Base-by-base conservation (phyloP, 78 protist genomes). In the Dictyostelium brefeldianum region DNA sequence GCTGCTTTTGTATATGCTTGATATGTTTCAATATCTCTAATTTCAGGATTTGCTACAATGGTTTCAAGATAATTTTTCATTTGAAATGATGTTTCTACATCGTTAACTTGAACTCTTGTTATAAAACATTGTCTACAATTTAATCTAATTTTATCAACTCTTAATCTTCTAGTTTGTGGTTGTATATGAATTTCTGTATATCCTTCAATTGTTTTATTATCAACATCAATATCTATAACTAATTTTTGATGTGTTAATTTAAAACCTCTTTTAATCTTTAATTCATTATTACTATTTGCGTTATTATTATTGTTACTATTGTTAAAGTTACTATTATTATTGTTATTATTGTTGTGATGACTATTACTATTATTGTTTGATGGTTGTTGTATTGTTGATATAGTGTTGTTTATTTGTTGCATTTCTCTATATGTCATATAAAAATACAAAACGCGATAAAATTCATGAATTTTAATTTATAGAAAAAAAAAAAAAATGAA, bases 171-270 rank as follows among this genome's bases (percentile, higher is more conserved):
- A 1, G 92, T 87, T 54, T 74, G 82, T 74, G 92, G 92, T 48
- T 87, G 92, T 18, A 87, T 59, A 51, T 62, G n/a, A 9, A 87
- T 36, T 29, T 87, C 92, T 36, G 92, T 87, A 46, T 87, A 77
- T 20, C 92, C 92, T n/a, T 74, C 69, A 8, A 87, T 29, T 1
- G 75, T n/a, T 15, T 75, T 36, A 5, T 31, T 57, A 29, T 87
- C 92, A 17, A 87, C 14, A 87, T 87, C 92, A 7, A 87, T 87
- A 87, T 77, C 83, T 12, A 87, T 48, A 14, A 87, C 92, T 17
- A 87, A 25, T 65, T 87, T 87, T 62, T 87, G 92, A 20, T 87
- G 92, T 5, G 80, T 70, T 56, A 80, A 43, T 80, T 80, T 80
- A 59, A 80, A 80, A 2, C 85, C 85, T 20, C 85, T 56, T 41